Percentiles rank a stretch among this genome's conserved stretches.
phyloP scores from a whole-genome alignment of 1,284 basidiomycete genomes.

The Psilocybe mexicana region DNA sequence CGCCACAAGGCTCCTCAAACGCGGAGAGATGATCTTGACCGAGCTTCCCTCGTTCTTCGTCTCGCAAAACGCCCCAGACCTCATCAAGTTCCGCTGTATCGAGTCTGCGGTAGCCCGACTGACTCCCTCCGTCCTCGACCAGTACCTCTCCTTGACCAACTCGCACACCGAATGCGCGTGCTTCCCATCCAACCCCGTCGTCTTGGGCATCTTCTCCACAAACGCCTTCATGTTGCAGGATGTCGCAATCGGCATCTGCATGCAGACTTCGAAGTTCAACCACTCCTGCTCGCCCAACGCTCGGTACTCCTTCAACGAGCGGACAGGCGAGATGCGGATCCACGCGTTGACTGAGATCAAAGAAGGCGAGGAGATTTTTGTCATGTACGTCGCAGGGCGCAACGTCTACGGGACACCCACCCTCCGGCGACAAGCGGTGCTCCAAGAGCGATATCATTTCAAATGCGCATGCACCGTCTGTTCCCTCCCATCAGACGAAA shows the following conservation, averaged over 20 bases:
- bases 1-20: neutral
- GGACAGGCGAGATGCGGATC: neutral
- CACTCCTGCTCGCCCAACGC: constrained; percentile 10
- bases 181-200: neutral
- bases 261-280: constrained; percentile 3
- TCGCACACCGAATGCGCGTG: neutral
- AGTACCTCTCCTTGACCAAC: constrained; percentile 3
- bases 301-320: constrained; percentile 1
- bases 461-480: constrained; percentile 1
- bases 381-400: neutral
- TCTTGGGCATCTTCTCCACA: neutral
- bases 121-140: neutral
- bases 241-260: neutral
- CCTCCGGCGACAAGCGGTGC: neutral
- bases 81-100: neutral
- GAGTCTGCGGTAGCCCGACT: neutral
- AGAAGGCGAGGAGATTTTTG: constrained; percentile 6
- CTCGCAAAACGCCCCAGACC: neutral
- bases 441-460: neutral
- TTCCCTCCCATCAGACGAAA: neutral
- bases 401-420: neutral
- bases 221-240: constrained; percentile 1
- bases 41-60: constrained; percentile 3
- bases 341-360: constrained; percentile 2
- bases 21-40: constrained; percentile 3